phyloP scores from a whole-genome alignment of 345 rosid genomes.

The Linum trigynum region DNA sequence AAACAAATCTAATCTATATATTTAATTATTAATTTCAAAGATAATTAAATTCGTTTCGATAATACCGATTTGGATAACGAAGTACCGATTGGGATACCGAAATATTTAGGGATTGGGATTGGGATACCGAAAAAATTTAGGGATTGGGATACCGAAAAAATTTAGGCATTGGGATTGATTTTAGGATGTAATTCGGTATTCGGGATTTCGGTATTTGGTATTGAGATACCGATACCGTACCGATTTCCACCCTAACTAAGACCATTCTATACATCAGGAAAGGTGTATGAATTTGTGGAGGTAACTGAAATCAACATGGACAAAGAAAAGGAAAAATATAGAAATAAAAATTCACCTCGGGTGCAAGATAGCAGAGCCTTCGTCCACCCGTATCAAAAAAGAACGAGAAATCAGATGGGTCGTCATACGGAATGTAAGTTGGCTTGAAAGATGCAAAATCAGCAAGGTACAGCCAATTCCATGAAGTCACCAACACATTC shows the following conservation, averaged over 20 bases:
- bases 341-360: slow-evolving; percentile 56
- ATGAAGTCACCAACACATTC: slow-evolving; percentile 92
- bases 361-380: slow-evolving; percentile 93
- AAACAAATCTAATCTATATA: too few species aligned
- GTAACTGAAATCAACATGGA: not conserved
- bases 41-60: too few species aligned
- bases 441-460: slow-evolving; percentile 99
- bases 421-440: slow-evolving; percentile 94
- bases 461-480: slow-evolving; percentile 99
- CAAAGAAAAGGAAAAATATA: not conserved
- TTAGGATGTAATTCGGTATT: too few species aligned
- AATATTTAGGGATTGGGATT: too few species aligned
- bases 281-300: not conserved
- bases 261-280: not conserved
- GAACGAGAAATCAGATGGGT: slow-evolving; percentile 96
- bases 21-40: too few species aligned
- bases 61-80: too few species aligned
- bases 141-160: too few species aligned
- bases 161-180: too few species aligned
- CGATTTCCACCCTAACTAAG: not conserved
- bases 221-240: too few species aligned
- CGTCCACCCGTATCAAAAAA: slow-evolving; percentile 93
- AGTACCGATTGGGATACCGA: too few species aligned
- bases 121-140: too few species aligned
- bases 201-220: too few species aligned